Conservation (phyloP, 495 filamentous ascomycete species). For the Penicillium psychrofluorescens region DNA sequence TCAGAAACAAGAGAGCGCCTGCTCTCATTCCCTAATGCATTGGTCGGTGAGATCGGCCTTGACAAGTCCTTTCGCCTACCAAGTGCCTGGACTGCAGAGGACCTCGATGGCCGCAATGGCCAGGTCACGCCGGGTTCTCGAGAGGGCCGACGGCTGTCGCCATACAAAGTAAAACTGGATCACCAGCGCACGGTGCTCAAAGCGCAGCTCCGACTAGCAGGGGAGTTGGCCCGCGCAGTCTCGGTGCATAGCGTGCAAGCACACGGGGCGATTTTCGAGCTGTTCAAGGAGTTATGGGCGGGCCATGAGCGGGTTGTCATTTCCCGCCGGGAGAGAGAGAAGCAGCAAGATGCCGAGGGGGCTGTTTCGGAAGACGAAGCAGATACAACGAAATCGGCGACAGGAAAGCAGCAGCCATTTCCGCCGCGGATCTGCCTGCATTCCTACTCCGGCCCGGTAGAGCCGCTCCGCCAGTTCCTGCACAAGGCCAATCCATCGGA, state of each 20-base stretch:
- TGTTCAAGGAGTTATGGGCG: constrained; percentile 68
- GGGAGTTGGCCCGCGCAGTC: constrained; percentile 70
- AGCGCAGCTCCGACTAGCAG: constrained; percentile 81
- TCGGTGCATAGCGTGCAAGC: constrained; percentile 89
- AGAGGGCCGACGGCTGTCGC: constrained; percentile 68
- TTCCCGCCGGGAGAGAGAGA: constrained; percentile 54
- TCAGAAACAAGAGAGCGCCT: constrained; percentile 57
- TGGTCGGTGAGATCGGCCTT: constrained; percentile 85
- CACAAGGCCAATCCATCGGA: constrained; percentile 65
- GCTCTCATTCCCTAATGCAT: constrained; percentile 52
- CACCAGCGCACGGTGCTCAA: constrained; percentile 73
- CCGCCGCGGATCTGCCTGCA: constrained; percentile 91
- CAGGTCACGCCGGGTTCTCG: constrained; percentile 71
- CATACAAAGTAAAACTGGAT: constrained; percentile 63
- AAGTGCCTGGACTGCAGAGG: constrained; percentile 45
- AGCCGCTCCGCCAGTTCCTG: constrained; percentile 72
- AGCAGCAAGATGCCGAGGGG: constrained; percentile 24
- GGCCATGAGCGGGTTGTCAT: constrained; percentile 67
- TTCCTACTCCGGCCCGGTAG: constrained; percentile 78
- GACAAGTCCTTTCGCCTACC: constrained; percentile 85
- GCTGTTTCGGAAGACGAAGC: constrained; percentile 27
- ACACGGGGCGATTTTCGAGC: constrained; percentile 74
- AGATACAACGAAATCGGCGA: neutral
- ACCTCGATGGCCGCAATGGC: constrained; percentile 44
- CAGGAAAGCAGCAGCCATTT: constrained; percentile 49